Evolutionary conservation across 805 yeast genomes (phyloP), one percentile per base, ranked within the genome.

Genomic region (Pachysolen tannophilus): DNA sequence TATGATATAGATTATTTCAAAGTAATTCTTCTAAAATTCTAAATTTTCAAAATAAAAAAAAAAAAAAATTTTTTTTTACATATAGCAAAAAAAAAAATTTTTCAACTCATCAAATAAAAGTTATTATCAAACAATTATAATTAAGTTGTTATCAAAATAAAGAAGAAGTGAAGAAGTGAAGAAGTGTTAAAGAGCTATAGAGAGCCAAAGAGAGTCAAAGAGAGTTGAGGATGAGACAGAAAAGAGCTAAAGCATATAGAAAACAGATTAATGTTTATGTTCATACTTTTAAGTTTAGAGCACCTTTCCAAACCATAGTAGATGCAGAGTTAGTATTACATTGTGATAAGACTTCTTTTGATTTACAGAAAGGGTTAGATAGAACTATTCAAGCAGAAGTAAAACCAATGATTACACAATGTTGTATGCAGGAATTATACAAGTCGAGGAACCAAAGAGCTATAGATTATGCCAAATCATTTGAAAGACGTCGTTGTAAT

Each of bases 321-420:
- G 98, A 92, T 54, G 84, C 85, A 43, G 82, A 81, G 44, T 58
- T 87, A 8, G 75, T 92, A 5, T 56, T 75, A 23, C 77, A 72
- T 28, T 76, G 86, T 28, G 73, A 71, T 40, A 67, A 72, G 39
- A 70, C 84, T 11, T 78, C 80, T 37, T 85, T 73, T 55, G 87
- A 90, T 55, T 59, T 92, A n/a, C 66, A 63, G n/a, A 82, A 83
- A 50, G 95, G 92, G 9, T 62, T 92, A 21, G 65, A 75, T 38
- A 65, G 92, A 42, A 85, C 95, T 0, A 61, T 90, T 10, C 97
- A 90, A 55, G 84, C 78, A 9, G 88, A 83, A 47, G 74, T 78
- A 20, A 92, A 90, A 50, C 83, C 85, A 15, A 73, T 92, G 94
- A 82, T 92, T 36, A 86, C 98, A 2, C 97, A 92, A 56, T 92